Evolutionary conservation across 2,329 filamentous ascomycete genomes (phyloP).

Genomic region (Neofusicoccum parvum): DNA sequence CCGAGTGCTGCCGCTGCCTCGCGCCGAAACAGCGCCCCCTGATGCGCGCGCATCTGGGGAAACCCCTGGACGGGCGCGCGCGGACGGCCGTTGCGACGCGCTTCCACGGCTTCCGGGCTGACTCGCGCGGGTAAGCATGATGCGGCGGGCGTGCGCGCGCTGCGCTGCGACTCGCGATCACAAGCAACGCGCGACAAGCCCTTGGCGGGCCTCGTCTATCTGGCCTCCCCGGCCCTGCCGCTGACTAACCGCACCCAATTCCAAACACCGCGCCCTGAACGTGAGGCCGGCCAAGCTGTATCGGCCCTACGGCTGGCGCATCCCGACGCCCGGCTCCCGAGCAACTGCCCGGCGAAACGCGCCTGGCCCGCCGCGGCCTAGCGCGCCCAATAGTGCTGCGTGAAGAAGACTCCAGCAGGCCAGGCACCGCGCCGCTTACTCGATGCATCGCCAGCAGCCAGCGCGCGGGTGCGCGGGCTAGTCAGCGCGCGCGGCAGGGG

Average conservation of each 20-base stretch:
- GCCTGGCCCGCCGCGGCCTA: slow-evolving; percentile 3
- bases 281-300: neutral
- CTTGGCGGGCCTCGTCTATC: neutral
- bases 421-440: neutral
- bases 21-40: neutral
- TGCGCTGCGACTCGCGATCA: neutral
- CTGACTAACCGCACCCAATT: neutral
- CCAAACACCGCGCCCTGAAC: neutral
- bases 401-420: neutral
- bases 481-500: slow-evolving; percentile 4
- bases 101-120: neutral
- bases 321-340: slow-evolving; percentile 10
- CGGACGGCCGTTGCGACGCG: neutral
- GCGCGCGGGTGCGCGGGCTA: neutral
- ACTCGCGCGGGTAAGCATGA: neutral
- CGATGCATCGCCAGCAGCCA: neutral
- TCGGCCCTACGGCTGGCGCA: neutral
- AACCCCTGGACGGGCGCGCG: neutral
- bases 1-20: neutral
- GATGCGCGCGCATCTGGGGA: neutral
- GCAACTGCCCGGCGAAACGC: neutral
- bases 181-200: slow-evolving; percentile 2
- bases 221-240: neutral
- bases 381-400: slow-evolving; percentile 1
- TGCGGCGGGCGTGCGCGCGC: neutral